Conservation (phyloP, 495 filamentous ascomycete genomes). For the Filosporella fistucella region DNA sequence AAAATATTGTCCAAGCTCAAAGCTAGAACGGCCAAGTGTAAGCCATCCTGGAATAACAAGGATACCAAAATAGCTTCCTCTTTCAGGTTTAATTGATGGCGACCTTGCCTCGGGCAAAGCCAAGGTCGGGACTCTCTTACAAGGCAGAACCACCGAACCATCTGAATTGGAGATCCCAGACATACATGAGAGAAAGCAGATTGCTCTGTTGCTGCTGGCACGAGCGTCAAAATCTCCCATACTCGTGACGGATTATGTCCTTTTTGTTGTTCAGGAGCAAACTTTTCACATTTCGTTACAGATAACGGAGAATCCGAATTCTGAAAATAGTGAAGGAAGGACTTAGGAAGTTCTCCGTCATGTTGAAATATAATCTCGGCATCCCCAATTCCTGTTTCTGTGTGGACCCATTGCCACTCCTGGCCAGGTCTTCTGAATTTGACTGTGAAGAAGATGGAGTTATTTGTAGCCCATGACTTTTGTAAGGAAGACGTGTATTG, state of each 20-base stretch:
- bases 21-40: neutral
- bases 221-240: neutral
- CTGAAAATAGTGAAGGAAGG: neutral
- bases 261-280: neutral
- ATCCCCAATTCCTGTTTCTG: neutral
- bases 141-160: neutral
- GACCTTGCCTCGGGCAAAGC: neutral
- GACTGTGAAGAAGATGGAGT: slow-evolving; percentile 3
- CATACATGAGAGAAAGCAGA: neutral
- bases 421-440: neutral
- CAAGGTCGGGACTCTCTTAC: slow-evolving; percentile 2
- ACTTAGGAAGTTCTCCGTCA: neutral
- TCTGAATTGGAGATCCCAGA: neutral
- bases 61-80: slow-evolving; percentile 5
- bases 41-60: slow-evolving; percentile 1
- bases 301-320: neutral
- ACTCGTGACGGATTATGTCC: too few relatives aligned
- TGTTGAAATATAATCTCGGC: neutral
- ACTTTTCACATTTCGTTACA: neutral
- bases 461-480: too few relatives aligned
- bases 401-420: slow-evolving; percentile 1
- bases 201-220: slow-evolving; percentile 1
- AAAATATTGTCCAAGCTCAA: slow-evolving; percentile 1
- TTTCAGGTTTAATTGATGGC: neutral
- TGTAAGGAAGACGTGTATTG: too few relatives aligned